A percentile compares a stretch with the other conserved stretches of the same genome.
Conservation (phyloP, 2,329 filamentous ascomycete genomes). For the Zopfia rhizophila region DNA sequence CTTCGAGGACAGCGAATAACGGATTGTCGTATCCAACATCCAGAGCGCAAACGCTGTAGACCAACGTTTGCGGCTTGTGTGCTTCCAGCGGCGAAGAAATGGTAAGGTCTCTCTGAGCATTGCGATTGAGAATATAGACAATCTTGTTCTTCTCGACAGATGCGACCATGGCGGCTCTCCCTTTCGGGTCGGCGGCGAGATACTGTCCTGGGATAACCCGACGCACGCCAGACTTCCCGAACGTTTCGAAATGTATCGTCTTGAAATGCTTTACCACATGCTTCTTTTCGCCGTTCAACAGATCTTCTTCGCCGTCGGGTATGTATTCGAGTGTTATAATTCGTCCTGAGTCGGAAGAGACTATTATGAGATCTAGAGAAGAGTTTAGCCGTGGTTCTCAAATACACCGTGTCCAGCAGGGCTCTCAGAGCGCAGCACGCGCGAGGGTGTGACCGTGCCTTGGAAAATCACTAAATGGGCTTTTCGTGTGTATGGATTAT, state of each 20-base stretch:
- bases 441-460: constrained; percentile 46
- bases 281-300: too few relatives aligned
- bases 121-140: constrained; percentile 97
- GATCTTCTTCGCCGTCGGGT: too few relatives aligned
- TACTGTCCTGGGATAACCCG: constrained; percentile 96
- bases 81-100: constrained; percentile 98
- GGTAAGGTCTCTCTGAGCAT: constrained; percentile 91
- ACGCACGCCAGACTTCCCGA: constrained; percentile 94
- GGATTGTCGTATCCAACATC: constrained; percentile 98
- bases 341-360: constrained; percentile 94
- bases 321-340: constrained; percentile 95
- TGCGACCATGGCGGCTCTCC: constrained; percentile 91
- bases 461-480: constrained; percentile 61
- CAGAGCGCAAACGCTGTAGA: constrained; percentile 86
- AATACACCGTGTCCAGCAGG: constrained; percentile 40
- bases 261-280: constrained; percentile 96
- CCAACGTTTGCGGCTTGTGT: constrained; percentile 89
- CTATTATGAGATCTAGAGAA: constrained; percentile 87
- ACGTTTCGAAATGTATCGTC: constrained; percentile 94
- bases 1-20: constrained; percentile 92
- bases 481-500: constrained; percentile 40
- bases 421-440: constrained; percentile 34
- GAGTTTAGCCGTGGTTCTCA: constrained; percentile 44
- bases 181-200: constrained; percentile 93
- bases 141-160: constrained; percentile 99